A percentile compares a stretch with the other conserved stretches of the same genome.
Evolutionary conservation across 306 rosid species (phyloP).

Genomic region (Glycine latifolia): DNA sequence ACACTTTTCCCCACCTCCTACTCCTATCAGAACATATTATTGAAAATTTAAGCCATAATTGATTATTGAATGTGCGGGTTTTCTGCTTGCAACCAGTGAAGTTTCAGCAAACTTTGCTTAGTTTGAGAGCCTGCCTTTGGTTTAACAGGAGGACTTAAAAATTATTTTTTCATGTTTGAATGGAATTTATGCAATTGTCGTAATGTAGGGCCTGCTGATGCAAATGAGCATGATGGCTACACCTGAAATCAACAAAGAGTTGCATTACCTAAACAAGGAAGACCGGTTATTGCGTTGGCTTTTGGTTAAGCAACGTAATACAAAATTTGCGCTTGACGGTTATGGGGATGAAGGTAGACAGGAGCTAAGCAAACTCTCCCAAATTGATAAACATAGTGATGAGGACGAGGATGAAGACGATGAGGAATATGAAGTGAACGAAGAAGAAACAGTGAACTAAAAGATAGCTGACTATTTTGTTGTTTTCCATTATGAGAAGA

Average conservation of each 20-base stretch:
- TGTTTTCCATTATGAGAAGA: slow-evolving; percentile 34
- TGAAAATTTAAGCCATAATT: not conserved
- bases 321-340: slow-evolving; percentile 58
- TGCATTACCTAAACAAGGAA: slow-evolving; percentile 93
- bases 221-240: slow-evolving; percentile 98
- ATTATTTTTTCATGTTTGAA: not conserved
- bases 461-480: slow-evolving; percentile 1
- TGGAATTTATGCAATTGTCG: slow-evolving; percentile 9
- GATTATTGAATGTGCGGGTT: slow-evolving; percentile 8
- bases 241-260: slow-evolving; percentile 88
- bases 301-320: slow-evolving; percentile 73
- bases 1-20: too few relatives aligned
- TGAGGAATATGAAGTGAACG: slow-evolving; percentile 51
- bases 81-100: slow-evolving; percentile 19
- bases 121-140: not conserved
- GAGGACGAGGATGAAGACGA: slow-evolving; percentile 42
- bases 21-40: too few relatives aligned
- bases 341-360: slow-evolving; percentile 46
- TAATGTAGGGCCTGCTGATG: slow-evolving; percentile 80
- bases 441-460: slow-evolving; percentile 36
- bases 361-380: slow-evolving; percentile 38
- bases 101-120: not conserved
- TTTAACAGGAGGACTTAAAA: not conserved
- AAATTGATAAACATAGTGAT: slow-evolving; percentile 2
- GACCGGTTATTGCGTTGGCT: slow-evolving; percentile 88